Evolutionary conservation across 2,329 filamentous ascomycete genomes (phyloP), one percentile per base, ranked within the genome.

Genomic region (Dactylella cylindrospora): DNA sequence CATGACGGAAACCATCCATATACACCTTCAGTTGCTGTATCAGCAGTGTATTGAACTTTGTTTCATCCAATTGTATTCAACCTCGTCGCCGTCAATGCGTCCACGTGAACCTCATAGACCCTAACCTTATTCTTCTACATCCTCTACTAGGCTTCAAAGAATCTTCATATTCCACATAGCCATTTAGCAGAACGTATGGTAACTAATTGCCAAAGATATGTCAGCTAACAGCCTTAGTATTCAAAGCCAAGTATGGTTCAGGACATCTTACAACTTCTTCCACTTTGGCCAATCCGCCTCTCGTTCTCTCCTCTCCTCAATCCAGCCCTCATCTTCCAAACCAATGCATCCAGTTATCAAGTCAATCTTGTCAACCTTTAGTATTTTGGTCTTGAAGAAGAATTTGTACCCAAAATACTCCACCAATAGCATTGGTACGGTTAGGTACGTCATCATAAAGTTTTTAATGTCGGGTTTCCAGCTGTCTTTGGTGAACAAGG

Each of bases 401-500:
- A 54, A 17, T 23, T 62, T 62, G 57, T 62, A 62, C 19, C 36
- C 57, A 35, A 62, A 62, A 38, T 62, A 62, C 20, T 49, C 20
- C n/a, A 62, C 31, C 25, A 62, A 26, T n/a, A 62, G 19, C 26
- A 62, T 44, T 25, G 57, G 57, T 15, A 62, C 57, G 7, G 57
- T 54, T 13, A 62, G 29, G 20, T 62, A 62, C 15, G 44, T 62
- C 57, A 62, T 62, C 57, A 62, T 54, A 35, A 62, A 62, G 32
- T 62, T 62, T 28, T 54, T 62, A 26, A 62, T 62, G 22, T 54
- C 32, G 8, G 57, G 57, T 26, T 62, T 62, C 57, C 57, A 62
- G 43, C 57, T 62, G 5, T 54, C 49, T 4, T 49, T 54, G 22
- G 57, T 62, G 38, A 62, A 62, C 5, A 62, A 32, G 5, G 57